Percentiles rank a stretch among this genome's conserved stretches.
Evolutionary conservation across 768 basidiomycete species (phyloP).

Genomic region (Fomitopsis serialis): DNA sequence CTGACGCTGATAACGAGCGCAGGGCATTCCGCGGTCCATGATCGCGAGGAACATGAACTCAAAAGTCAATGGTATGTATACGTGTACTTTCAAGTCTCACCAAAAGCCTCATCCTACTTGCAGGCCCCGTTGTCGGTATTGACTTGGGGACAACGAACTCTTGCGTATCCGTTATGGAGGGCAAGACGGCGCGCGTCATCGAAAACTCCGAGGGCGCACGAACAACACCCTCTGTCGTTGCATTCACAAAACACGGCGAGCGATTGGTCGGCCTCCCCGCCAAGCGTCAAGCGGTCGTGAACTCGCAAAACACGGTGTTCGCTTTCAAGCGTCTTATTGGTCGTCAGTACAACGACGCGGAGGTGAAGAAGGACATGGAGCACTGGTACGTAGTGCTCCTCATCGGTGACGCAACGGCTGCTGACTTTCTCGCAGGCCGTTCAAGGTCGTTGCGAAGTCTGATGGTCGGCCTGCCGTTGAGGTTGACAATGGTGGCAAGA

Average conservation of each 20-base stretch:
- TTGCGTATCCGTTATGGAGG: constrained; percentile 94
- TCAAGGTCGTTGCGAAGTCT: constrained; percentile 64
- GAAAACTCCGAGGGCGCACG: constrained; percentile 98
- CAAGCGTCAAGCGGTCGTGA: constrained; percentile 96
- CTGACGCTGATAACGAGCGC: neutral
- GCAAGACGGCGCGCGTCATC: constrained; percentile 88
- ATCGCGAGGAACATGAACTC: constrained; percentile 93
- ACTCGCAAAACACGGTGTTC: constrained; percentile 89
- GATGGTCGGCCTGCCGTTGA: constrained; percentile 78
- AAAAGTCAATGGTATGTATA: constrained; percentile 75
- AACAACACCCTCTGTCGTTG: constrained; percentile 97
- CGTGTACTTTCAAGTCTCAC: neutral
- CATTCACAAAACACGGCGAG: constrained; percentile 98
- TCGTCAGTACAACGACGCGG: constrained; percentile 86
- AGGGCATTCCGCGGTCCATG: constrained; percentile 66
- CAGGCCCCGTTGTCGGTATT: constrained; percentile 91
- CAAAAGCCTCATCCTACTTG: constrained; percentile 1
- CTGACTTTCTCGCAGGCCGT: constrained; percentile 50
- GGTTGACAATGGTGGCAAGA: constrained; percentile 84
- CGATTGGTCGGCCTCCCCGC: constrained; percentile 94
- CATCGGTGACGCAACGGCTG: neutral
- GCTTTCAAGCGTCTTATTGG: constrained; percentile 95
- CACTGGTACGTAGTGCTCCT: constrained; percentile 55
- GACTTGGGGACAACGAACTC: constrained; percentile 94
- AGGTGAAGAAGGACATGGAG: constrained; percentile 86